These are phyloP conservation scores for Nemania sp. DNA, from an alignment of 2,329 filamentous ascomycete species.

Conservation along the genomic window DNA sequence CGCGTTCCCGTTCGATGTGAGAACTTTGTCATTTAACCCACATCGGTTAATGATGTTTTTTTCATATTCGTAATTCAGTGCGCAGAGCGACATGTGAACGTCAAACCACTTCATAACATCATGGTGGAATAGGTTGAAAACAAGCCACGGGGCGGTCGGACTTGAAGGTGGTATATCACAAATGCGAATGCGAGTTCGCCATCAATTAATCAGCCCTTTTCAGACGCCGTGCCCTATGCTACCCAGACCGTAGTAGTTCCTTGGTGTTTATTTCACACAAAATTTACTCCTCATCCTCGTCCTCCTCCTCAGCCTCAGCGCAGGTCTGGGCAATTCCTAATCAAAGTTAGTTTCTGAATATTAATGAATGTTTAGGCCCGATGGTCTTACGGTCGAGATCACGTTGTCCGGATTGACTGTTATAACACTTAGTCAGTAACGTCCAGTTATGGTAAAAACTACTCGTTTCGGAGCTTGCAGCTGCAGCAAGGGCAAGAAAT, in stretches of 20 bases:
- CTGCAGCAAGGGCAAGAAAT: too few species aligned
- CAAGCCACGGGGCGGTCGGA: constrained; percentile 15
- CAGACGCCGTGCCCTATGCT: constrained; percentile 53
- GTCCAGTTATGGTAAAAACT: too few species aligned
- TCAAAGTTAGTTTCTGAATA: constrained; percentile 30
- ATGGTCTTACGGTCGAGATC: constrained; percentile 85
- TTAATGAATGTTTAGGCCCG: neutral
- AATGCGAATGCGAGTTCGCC: constrained; percentile 40
- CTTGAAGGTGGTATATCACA: constrained; percentile 28
- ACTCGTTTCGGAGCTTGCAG: too few species aligned
- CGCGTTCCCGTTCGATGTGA: too few species aligned
- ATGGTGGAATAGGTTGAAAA: constrained; percentile 4
- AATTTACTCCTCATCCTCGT: constrained; percentile 72
- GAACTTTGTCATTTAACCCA: neutral
- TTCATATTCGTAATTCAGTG: neutral
- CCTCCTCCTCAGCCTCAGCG: constrained; percentile 77
- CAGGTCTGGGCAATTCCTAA: constrained; percentile 82
- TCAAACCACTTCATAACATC: constrained; percentile 7
- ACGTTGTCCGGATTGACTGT: constrained; percentile 75
- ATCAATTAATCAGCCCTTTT: constrained; percentile 49
- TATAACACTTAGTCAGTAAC: constrained; percentile 12
- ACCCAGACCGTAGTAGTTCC: constrained; percentile 47
- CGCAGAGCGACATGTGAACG: neutral
- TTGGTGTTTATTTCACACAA: constrained; percentile 26
- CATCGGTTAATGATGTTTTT: neutral